phyloP scores from a whole-genome alignment of 495 filamentous ascomycete species.

The Lophiotrema nucula region DNA sequence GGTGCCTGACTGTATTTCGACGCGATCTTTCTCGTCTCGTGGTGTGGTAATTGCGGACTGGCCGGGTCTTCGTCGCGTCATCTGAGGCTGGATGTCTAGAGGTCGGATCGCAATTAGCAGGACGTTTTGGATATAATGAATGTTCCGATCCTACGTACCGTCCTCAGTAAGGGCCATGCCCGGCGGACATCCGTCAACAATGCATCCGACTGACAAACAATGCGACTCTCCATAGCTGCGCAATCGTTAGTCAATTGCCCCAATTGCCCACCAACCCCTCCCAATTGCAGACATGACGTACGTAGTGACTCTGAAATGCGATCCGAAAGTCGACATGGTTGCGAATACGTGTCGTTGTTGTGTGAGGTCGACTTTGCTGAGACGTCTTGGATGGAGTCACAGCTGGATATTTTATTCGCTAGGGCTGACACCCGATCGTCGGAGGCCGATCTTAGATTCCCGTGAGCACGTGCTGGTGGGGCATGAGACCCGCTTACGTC shows the following conservation, averaged over 20 bases:
- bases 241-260: constrained; percentile 7
- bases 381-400: too few relatives aligned
- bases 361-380: too few relatives aligned
- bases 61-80: constrained; percentile 86
- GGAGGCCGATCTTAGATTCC: too few relatives aligned
- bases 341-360: not conserved
- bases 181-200: constrained; percentile 67
- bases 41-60: constrained; percentile 90
- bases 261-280: not conserved
- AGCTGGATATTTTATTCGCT: too few relatives aligned
- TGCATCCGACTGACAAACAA: constrained; percentile 43
- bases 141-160: too few relatives aligned
- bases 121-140: too few relatives aligned
- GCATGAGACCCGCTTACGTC: too few relatives aligned
- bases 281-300: constrained; percentile 20
- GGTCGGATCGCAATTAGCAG: too few relatives aligned
- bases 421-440: too few relatives aligned
- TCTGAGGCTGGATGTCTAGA: constrained; percentile 93
- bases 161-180: constrained; percentile 83
- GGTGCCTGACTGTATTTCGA: constrained; percentile 90
- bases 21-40: constrained; percentile 86
- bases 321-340: constrained; percentile 87
- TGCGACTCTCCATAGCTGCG: constrained; percentile 43
- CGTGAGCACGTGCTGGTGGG: too few relatives aligned
- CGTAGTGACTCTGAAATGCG: constrained; percentile 55